Conservation (phyloP, 129 eudicot species). For the Centrapalus pauciflorus region DNA sequence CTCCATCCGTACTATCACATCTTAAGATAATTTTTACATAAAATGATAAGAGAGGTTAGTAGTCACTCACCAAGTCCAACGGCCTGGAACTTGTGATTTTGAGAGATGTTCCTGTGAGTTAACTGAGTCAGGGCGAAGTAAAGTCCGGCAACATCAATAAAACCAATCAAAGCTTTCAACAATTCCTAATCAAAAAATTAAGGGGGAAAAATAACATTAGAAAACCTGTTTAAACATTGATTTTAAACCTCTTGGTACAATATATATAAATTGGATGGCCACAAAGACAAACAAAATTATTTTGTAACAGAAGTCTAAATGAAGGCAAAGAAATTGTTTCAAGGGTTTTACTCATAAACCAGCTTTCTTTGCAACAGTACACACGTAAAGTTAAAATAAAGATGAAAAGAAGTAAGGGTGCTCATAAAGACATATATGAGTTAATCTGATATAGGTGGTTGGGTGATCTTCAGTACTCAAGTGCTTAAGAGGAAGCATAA, state of each 20-base stretch:
- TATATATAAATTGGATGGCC: neutral
- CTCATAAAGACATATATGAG: neutral
- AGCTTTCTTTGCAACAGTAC: neutral
- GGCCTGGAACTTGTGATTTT: conserved; percentile 96
- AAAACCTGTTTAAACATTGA: neutral
- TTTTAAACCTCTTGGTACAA: neutral
- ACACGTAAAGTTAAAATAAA: neutral
- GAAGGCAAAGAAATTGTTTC: neutral
- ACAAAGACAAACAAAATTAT: neutral
- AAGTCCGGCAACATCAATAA: conserved; percentile 91
- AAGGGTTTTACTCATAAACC: neutral
- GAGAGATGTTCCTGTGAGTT: conserved; percentile 95
- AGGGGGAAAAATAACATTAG: conserved; percentile 8
- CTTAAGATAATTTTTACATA: neutral
- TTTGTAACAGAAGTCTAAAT: neutral
- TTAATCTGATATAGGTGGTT: no score
- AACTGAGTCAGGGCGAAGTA: conserved; percentile 95
- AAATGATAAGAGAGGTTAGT: neutral
- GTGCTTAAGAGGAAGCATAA: no score
- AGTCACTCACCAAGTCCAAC: conserved; percentile 87
- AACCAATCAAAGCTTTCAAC: conserved; percentile 88
- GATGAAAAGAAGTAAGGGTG: neutral
- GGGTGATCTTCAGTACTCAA: no score
- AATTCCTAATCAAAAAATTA: conserved; percentile 43
- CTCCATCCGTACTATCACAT: no score